These are phyloP conservation scores for Neobulgaria alba DNA, from an alignment of 2,329 filamentous ascomycete species.

Conservation along the genomic window DNA sequence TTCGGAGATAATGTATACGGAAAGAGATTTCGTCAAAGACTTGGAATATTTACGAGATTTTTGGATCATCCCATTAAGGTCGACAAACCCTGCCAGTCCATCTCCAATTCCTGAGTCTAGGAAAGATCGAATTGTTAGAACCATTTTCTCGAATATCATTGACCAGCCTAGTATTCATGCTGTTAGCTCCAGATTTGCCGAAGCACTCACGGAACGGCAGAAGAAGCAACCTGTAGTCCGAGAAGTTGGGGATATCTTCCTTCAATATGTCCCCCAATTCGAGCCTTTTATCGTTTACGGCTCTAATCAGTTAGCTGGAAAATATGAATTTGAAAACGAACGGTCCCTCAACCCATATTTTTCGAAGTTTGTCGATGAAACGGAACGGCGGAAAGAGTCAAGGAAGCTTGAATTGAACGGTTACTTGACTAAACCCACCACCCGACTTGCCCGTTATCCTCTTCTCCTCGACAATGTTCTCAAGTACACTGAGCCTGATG, in stretches of 20 bases:
- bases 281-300: constrained; percentile 95
- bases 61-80: constrained; percentile 89
- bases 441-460: constrained; percentile 86
- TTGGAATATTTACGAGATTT: constrained; percentile 96
- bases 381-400: constrained; percentile 91
- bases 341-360: constrained; percentile 79
- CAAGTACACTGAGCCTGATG: constrained; percentile 85
- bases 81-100: constrained; percentile 49
- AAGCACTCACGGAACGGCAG: constrained; percentile 80
- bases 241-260: constrained; percentile 87
- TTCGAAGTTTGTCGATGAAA: constrained; percentile 88
- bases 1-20: constrained; percentile 96
- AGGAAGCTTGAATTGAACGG: constrained; percentile 95
- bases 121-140: constrained; percentile 83
- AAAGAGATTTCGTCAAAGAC: constrained; percentile 98
- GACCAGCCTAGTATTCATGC: constrained; percentile 73
- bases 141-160: constrained; percentile 91
- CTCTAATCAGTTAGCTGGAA: constrained; percentile 89
- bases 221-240: constrained; percentile 83
- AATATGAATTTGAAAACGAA: constrained; percentile 97
- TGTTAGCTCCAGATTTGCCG: constrained; percentile 83
- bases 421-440: constrained; percentile 96
- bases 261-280: constrained; percentile 86
- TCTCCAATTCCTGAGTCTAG: constrained; percentile 86
- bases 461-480: constrained; percentile 83